Conservation (phyloP, 2,329 filamentous ascomycete genomes). For the Aspergillus calidoustus region DNA sequence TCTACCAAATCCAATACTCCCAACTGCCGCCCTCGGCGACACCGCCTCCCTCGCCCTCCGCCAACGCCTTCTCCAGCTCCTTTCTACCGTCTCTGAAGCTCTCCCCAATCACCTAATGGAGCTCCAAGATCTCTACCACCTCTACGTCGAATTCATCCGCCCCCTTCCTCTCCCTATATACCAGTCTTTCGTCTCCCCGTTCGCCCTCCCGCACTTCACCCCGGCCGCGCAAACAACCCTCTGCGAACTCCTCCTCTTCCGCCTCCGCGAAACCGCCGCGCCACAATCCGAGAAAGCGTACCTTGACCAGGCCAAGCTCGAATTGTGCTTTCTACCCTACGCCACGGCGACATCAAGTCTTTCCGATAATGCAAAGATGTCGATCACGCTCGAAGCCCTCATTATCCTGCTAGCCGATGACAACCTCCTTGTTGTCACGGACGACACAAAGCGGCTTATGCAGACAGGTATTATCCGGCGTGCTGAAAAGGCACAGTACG, state of each 20-base stretch:
- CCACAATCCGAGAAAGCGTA: conserved; percentile 45
- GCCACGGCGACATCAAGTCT: conserved; percentile 64
- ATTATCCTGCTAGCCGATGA: conserved; percentile 57
- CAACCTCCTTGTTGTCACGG: conserved; percentile 38
- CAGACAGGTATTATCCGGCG: conserved; percentile 58
- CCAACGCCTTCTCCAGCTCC: conserved; percentile 50
- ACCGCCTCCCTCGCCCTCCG: conserved; percentile 47
- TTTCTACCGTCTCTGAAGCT: conserved; percentile 43
- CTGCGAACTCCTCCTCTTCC: conserved; percentile 57
- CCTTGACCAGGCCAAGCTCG: conserved; percentile 57
- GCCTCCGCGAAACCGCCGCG: conserved; percentile 52
- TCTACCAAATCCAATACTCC: conserved; percentile 21
- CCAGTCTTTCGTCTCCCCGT: conserved; percentile 50
- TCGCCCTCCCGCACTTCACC: conserved; percentile 48
- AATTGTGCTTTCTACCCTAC: conserved; percentile 67
- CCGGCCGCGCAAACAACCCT: conserved; percentile 54
- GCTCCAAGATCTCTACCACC: conserved; percentile 46
- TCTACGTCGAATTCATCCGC: conserved; percentile 53
- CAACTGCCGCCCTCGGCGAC: conserved; percentile 42
- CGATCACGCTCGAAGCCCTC: conserved; percentile 69
- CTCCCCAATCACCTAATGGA: conserved; percentile 42
- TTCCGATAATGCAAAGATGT: conserved; percentile 74
- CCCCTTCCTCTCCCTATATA: conserved; percentile 52
- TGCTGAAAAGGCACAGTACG: conserved; percentile 49
- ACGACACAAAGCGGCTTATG: conserved; percentile 51